These are phyloP conservation scores for Botryotinia globosa DNA, from an alignment of 2,329 filamentous ascomycete genomes.

Conservation along the genomic window DNA sequence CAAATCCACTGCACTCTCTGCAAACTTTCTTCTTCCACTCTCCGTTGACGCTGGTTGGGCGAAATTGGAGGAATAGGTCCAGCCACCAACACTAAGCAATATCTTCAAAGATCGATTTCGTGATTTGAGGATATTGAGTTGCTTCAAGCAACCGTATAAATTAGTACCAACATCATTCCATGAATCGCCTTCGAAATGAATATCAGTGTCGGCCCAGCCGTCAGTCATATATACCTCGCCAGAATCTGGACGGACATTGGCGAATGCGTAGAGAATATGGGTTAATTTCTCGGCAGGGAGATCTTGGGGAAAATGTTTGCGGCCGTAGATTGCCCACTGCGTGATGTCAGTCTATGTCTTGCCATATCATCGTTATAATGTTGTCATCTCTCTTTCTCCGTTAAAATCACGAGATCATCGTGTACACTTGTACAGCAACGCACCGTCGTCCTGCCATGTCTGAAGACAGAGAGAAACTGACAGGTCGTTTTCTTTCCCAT, in stretches of 20 bases:
- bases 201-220: constrained; percentile 56
- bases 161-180: constrained; percentile 75
- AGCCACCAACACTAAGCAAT: constrained; percentile 83
- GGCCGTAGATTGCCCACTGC: constrained; percentile 73
- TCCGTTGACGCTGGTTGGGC: constrained; percentile 68
- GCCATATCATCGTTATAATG: not conserved
- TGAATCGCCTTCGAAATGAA: constrained; percentile 54
- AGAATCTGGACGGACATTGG: constrained; percentile 73
- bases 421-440: constrained; percentile 11
- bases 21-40: constrained; percentile 68
- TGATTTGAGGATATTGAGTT: constrained; percentile 80
- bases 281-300: constrained; percentile 79
- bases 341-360: constrained; percentile 25
- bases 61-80: constrained; percentile 89
- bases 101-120: constrained; percentile 80
- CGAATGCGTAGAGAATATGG: constrained; percentile 87
- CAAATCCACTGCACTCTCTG: constrained; percentile 67
- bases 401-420: not conserved
- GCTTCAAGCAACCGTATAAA: constrained; percentile 85
- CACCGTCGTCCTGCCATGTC: not conserved
- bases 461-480: not conserved
- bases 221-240: constrained; percentile 73
- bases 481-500: too few species aligned
- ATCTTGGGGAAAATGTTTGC: constrained; percentile 82
- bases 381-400: not conserved